phyloP scores from a whole-genome alignment of 1,284 basidiomycete species.

The Cryptococcus jaspeensis region DNA sequence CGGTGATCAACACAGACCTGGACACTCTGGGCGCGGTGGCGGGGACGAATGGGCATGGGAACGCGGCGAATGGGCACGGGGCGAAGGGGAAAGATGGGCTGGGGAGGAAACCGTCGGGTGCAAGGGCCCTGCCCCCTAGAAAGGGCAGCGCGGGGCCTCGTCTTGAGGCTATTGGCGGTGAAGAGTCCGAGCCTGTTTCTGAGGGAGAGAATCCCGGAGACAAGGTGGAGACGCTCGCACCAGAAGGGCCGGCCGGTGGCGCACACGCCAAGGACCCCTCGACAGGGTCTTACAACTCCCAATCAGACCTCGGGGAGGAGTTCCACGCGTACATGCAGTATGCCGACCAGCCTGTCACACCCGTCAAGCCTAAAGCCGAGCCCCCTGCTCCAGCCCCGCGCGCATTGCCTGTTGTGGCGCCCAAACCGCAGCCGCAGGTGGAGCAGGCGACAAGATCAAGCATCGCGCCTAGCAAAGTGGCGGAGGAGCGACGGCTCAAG shows the following conservation, averaged over 20 bases:
- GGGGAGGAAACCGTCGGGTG: slow-evolving; percentile 75
- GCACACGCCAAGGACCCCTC: neutral
- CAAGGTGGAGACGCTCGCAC: neutral
- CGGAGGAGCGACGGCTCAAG: slow-evolving; percentile 76
- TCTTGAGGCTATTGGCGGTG: slow-evolving; percentile 23
- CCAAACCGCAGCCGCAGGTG: slow-evolving; percentile 1
- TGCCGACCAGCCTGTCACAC: slow-evolving; percentile 33
- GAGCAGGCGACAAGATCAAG: slow-evolving; percentile 63
- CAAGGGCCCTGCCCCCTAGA: slow-evolving; percentile 65
- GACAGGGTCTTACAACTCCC: slow-evolving; percentile 3
- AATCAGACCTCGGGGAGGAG: slow-evolving; percentile 36
- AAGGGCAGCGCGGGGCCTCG: slow-evolving; percentile 15
- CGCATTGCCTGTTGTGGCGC: neutral
- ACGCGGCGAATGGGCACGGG: neutral
- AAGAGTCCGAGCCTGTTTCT: neutral
- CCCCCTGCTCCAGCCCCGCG: slow-evolving; percentile 8
- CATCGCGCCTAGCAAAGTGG: slow-evolving; percentile 77
- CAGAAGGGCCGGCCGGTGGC: neutral
- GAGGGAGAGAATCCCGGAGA: neutral
- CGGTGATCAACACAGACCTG: slow-evolving; percentile 23
- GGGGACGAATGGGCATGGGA: neutral
- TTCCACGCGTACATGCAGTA: slow-evolving; percentile 40
- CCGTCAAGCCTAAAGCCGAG: slow-evolving; percentile 23
- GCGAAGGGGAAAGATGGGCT: slow-evolving; percentile 30
- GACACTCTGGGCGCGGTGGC: slow-evolving; percentile 4